These are phyloP conservation scores for Rutstroemia sp. DNA, from an alignment of 2,329 filamentous ascomycete species.

Conservation along the genomic window DNA sequence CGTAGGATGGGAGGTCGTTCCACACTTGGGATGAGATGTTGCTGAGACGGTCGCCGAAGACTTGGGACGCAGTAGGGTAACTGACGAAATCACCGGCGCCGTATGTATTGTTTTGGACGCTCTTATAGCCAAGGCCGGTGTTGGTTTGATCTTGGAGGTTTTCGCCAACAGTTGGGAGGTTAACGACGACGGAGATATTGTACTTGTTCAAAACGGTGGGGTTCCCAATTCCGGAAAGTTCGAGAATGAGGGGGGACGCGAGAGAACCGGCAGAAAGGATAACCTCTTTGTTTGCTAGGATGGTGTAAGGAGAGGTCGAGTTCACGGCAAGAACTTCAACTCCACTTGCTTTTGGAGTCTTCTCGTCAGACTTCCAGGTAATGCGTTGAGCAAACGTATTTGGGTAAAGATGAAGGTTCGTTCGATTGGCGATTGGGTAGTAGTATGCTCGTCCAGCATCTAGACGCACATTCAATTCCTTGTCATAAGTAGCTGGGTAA, in stretches of 20 bases:
- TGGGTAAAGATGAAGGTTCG: slow-evolving; percentile 31
- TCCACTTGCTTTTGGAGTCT: slow-evolving; percentile 32
- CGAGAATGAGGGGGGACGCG: slow-evolving; percentile 28
- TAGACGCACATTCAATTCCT: slow-evolving; percentile 31
- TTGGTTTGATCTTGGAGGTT: slow-evolving; percentile 24
- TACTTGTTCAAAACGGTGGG: slow-evolving; percentile 11
- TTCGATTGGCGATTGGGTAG: slow-evolving; percentile 31
- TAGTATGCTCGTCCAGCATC: slow-evolving; percentile 38
- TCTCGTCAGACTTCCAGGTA: slow-evolving; percentile 1
- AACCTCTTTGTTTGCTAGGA: slow-evolving; percentile 25
- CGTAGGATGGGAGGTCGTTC: slow-evolving; percentile 4
- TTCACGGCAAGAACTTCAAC: slow-evolving; percentile 17
- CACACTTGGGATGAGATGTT: neutral
- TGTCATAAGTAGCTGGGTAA: slow-evolving; percentile 36
- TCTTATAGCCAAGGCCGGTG: neutral
- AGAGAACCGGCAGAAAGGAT: slow-evolving; percentile 26
- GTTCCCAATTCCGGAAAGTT: slow-evolving; percentile 30
- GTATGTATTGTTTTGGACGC: slow-evolving; percentile 20
- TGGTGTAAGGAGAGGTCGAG: slow-evolving; percentile 13
- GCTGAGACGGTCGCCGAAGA: neutral
- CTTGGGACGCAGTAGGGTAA: neutral
- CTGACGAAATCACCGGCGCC: neutral
- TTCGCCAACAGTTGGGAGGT: slow-evolving; percentile 19
- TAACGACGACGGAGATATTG: slow-evolving; percentile 7
- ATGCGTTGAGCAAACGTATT: slow-evolving; percentile 15